phyloP scores from a whole-genome alignment of 345 rosid genomes.

The Capsella bursapastoris region DNA sequence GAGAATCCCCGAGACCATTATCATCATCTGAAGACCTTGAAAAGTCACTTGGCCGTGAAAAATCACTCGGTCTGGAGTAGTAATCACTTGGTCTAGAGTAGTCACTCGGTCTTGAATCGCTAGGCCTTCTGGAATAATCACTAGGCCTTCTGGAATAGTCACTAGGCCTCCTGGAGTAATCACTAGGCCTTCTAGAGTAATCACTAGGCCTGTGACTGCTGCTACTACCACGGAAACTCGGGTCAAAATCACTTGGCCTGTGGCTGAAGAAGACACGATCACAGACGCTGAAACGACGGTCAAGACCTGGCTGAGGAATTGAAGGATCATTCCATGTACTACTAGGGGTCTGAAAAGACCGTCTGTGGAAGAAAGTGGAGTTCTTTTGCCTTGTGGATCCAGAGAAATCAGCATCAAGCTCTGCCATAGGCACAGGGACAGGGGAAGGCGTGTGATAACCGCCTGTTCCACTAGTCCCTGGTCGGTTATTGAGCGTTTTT shows the following conservation, averaged over 20 bases:
- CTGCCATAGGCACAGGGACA: constrained; percentile 86
- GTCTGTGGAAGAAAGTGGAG: constrained; percentile 83
- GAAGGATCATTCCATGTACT: constrained; percentile 84
- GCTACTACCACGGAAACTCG: too few species aligned
- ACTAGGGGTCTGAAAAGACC: constrained; percentile 85
- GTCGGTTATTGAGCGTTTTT: constrained; percentile 82
- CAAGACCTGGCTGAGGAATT: constrained; percentile 77
- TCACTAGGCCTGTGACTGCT: constrained; percentile 78
- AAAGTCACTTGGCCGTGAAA: constrained; percentile 89
- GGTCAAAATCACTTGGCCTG: constrained; percentile 67
- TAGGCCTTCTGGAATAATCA: constrained; percentile 79
- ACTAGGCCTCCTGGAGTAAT: constrained; percentile 35
- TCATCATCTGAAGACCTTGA: constrained; percentile 98
- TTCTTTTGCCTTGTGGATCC: constrained; percentile 88
- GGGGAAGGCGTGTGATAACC: constrained; percentile 89
- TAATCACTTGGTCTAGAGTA: constrained; percentile 50
- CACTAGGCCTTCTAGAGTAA: constrained; percentile 49
- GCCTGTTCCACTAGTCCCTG: constrained; percentile 81
- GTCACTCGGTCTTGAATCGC: constrained; percentile 60
- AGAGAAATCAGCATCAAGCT: constrained; percentile 92
- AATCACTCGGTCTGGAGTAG: constrained; percentile 73
- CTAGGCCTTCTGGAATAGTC: constrained; percentile 75
- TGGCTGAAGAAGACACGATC: constrained; percentile 88
- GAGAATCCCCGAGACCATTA: constrained; percentile 86
- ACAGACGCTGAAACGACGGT: constrained; percentile 91